Percentiles rank a stretch among this genome's conserved stretches.
phyloP scores from a whole-genome alignment of 305 asterid genomes.

The Fraxinus paxiana region DNA sequence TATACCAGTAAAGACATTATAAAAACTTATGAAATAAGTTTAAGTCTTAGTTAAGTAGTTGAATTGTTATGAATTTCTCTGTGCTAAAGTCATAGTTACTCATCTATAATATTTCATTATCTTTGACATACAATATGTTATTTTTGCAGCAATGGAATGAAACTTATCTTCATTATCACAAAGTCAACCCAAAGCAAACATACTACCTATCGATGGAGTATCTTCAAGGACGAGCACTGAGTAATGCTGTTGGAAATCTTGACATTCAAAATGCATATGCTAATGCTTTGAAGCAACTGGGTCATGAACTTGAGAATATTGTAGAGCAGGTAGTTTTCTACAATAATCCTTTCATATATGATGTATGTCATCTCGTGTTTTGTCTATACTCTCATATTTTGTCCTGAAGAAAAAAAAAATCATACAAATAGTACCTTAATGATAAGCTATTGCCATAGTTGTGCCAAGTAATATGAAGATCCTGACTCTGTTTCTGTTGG shows the following conservation, averaged over 20 bases:
- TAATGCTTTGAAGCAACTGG: conserved; percentile 76
- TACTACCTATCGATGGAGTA: conserved; percentile 98
- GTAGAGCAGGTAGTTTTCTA: conserved; percentile 70
- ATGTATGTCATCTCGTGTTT: conserved; percentile 5
- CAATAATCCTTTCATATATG: conserved; percentile 9
- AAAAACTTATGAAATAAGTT: background rate
- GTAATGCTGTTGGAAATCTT: conserved; percentile 95
- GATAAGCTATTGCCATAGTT: background rate
- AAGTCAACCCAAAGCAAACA: conserved; percentile 90
- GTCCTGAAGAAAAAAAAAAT: background rate
- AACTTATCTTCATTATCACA: conserved; percentile 79
- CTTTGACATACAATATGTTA: background rate
- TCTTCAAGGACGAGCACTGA: conserved; percentile 96
- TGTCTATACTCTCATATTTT: background rate
- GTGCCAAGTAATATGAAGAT: background rate
- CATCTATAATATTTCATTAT: conserved; percentile 5
- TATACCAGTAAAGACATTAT: background rate
- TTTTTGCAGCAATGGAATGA: conserved; percentile 91
- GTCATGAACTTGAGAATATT: conserved; percentile 81
- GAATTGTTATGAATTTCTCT: conserved; percentile 18
- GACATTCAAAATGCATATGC: conserved; percentile 79
- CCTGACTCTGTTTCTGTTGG: background rate
- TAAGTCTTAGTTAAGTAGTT: background rate
- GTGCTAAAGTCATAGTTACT: conserved; percentile 11
- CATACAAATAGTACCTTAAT: background rate